Percentiles rank a stretch among this genome's conserved stretches.
Conservation (phyloP, 352 stramenopile species). For the Phytopythium mirpurense region DNA sequence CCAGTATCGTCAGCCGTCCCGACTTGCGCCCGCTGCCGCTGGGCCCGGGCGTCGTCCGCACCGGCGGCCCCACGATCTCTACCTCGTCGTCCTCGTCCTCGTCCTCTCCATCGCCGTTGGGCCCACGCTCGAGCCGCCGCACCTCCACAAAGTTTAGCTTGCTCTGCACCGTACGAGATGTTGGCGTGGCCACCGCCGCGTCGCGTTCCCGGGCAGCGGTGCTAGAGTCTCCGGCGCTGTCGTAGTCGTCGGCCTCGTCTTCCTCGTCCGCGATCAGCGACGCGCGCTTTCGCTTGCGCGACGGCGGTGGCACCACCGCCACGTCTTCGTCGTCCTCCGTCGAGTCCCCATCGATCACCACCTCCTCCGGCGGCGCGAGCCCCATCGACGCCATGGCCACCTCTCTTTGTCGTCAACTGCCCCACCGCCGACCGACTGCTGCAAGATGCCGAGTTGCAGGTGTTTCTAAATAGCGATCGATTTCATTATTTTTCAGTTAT, state of each 20-base stretch:
- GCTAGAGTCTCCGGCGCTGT: no score
- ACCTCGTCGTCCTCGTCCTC: constrained; percentile 49
- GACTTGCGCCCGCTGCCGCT: constrained; percentile 15
- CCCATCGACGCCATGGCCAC: constrained; percentile 7
- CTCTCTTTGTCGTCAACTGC: not conserved
- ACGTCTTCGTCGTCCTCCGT: constrained; percentile 50
- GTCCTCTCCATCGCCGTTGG: constrained; percentile 16
- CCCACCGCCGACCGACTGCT: no score
- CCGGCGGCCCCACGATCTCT: constrained; percentile 36
- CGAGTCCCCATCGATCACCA: constrained; percentile 71
- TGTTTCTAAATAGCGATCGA: no score
- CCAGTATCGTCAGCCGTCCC: constrained; percentile 26
- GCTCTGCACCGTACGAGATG: not conserved
- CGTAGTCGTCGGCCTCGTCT: constrained; percentile 24
- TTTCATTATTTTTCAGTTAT: no score
- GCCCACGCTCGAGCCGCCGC: constrained; percentile 12
- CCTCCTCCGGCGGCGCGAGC: constrained; percentile 32
- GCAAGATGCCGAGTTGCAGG: no score
- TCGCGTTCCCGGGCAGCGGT: no score
- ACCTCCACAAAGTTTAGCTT: not conserved
- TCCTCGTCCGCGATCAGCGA: constrained; percentile 57
- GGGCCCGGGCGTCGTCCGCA: constrained; percentile 15
- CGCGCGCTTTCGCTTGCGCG: constrained; percentile 51
- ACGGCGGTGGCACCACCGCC: constrained; percentile 48
- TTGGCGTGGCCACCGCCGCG: not conserved